A percentile compares a stretch with the other conserved stretches of the same genome.
Conservation (phyloP, 345 rosid genomes). For the Lepidium aucheri region DNA sequence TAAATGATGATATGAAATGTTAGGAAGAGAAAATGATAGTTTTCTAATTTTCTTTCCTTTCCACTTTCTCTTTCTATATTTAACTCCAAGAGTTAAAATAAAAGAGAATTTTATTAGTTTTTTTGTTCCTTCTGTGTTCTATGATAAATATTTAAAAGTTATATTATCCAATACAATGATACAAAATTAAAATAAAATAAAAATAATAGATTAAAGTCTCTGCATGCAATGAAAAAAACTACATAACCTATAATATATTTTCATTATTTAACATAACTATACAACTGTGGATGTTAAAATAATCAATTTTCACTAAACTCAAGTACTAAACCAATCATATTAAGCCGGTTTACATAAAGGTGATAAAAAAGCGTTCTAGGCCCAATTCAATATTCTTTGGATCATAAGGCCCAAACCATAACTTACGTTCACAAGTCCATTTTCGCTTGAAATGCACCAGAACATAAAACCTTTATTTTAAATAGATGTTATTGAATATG, state of each 20-base stretch:
- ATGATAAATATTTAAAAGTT: constrained; percentile 14
- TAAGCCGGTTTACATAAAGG: neutral
- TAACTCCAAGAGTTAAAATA: neutral
- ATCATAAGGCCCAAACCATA: neutral
- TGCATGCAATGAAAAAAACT: too few relatives aligned
- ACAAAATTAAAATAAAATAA: too few relatives aligned
- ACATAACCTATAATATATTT: too few relatives aligned
- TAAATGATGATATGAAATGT: constrained; percentile 17
- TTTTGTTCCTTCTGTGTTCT: neutral
- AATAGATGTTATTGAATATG: too few relatives aligned
- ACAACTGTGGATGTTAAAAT: neutral
- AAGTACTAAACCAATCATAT: neutral
- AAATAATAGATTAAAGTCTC: too few relatives aligned
- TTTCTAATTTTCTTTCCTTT: constrained; percentile 10
- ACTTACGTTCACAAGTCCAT: neutral
- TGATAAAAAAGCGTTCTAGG: neutral
- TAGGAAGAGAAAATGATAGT: constrained; percentile 16
- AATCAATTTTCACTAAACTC: neutral
- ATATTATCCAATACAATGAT: neutral
- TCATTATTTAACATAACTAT: too few relatives aligned
- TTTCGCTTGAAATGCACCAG: neutral
- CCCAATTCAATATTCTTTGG: neutral
- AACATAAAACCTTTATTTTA: too few relatives aligned
- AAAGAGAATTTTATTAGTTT: neutral
- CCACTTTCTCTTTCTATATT: constrained; percentile 5